These are phyloP conservation scores for Globisporangium heterothallicum DNA, from an alignment of 352 stramenopile species.

Conservation along the genomic window DNA sequence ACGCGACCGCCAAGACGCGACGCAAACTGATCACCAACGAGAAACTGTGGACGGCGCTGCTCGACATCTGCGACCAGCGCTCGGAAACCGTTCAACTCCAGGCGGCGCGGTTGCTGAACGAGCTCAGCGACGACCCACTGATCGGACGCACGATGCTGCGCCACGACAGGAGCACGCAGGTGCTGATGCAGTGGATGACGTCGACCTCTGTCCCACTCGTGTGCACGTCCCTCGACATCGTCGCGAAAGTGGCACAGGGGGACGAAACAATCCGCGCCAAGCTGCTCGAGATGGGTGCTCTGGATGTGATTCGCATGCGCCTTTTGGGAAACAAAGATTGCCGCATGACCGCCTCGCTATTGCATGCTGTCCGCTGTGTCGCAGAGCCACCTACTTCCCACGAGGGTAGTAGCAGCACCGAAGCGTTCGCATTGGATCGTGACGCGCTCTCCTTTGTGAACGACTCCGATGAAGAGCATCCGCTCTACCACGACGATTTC, in stretches of 20 bases:
- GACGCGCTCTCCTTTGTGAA: conserved; percentile 61
- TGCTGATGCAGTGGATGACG: conserved; percentile 43
- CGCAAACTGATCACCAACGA: conserved; percentile 46
- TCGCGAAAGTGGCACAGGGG: conserved; percentile 28
- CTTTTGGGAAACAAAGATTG: conserved; percentile 34
- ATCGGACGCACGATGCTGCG: conserved; percentile 20
- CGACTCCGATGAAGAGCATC: conserved; percentile 43
- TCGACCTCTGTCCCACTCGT: conserved; percentile 26
- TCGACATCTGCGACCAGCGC: conserved; percentile 16
- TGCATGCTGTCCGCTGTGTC: conserved; percentile 46
- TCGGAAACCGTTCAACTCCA: conserved; percentile 38
- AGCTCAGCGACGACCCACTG: conserved; percentile 35
- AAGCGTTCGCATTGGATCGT: conserved; percentile 35
- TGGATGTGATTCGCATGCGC: conserved; percentile 38
- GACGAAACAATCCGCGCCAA: conserved; percentile 30
- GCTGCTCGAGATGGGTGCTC: conserved; percentile 27
- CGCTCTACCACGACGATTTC: conserved; percentile 53
- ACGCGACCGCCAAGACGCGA: conserved; percentile 39
- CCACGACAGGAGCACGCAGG: conserved; percentile 16
- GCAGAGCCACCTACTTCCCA: conserved; percentile 15
- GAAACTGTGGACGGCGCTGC: conserved; percentile 42
- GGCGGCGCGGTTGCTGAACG: conserved; percentile 30
- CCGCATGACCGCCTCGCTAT: conserved; percentile 40
- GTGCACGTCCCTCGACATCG: conserved; percentile 32
- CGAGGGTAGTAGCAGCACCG: background rate